Evolutionary conservation across 106 monocot genomes (phyloP).

Genomic region (Allium sativum): DNA sequence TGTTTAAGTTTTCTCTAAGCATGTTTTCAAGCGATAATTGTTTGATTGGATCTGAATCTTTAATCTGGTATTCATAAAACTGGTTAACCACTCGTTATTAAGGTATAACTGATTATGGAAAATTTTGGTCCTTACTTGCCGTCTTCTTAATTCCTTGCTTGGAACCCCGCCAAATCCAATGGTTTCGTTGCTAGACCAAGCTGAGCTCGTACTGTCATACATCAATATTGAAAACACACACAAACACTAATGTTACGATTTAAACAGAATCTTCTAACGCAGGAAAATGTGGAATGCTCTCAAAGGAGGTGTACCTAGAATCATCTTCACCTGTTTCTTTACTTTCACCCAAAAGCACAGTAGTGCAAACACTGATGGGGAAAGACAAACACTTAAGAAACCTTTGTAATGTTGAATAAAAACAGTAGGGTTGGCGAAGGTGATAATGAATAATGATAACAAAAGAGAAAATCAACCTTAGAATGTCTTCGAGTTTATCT

Average conservation of each 20-base stretch:
- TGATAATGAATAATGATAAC: not conserved
- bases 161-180: conserved; percentile 42
- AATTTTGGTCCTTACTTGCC: conserved; percentile 38
- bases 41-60: conserved; percentile 87
- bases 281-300: not conserved
- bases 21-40: conserved; percentile 69
- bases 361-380: conserved; percentile 70
- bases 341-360: conserved; percentile 62
- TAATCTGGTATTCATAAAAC: conserved; percentile 35
- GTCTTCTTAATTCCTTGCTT: conserved; percentile 70
- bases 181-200: conserved; percentile 22
- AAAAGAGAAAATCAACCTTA: conserved; percentile 42
- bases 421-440: not conserved
- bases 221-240: not conserved
- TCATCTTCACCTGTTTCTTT: conserved; percentile 60
- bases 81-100: not conserved
- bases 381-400: not conserved
- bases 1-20: conserved; percentile 78
- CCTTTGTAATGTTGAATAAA: not conserved
- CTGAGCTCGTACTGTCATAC: conserved; percentile 43
- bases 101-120: not conserved
- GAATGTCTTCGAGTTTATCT: conserved; percentile 87
- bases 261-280: not conserved
- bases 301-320: conserved; percentile 38
- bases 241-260: not conserved